Evolutionary conservation across 2,329 filamentous ascomycete genomes (phyloP).

Genomic region (Epichloe sibirici): DNA sequence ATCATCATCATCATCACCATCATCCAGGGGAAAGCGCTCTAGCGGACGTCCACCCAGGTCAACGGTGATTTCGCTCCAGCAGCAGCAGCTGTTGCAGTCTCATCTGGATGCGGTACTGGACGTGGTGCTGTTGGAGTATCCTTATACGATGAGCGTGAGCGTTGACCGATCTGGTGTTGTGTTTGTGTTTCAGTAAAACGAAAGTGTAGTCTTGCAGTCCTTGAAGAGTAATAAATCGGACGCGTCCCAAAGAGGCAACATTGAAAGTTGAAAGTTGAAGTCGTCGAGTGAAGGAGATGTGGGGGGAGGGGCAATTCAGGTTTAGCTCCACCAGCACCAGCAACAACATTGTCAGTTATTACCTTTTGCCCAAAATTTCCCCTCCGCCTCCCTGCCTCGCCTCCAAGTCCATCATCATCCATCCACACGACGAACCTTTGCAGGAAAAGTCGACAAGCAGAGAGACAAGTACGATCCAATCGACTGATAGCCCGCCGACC

Average conservation of each 20-base stretch:
- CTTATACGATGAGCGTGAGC: slow-evolving; percentile 86
- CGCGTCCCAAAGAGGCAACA: too few relatives aligned
- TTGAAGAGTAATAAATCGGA: too few relatives aligned
- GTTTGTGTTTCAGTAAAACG: slow-evolving; percentile 55
- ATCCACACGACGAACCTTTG: slow-evolving; percentile 14
- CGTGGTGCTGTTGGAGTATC: slow-evolving; percentile 74
- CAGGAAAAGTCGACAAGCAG: too few relatives aligned
- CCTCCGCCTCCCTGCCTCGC: slow-evolving; percentile 15
- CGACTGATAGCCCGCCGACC: neutral
- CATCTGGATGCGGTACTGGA: slow-evolving; percentile 84
- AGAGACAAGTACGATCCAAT: neutral
- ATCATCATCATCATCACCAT: slow-evolving; percentile 7
- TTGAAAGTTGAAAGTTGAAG: too few relatives aligned
- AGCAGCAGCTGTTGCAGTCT: slow-evolving; percentile 72
- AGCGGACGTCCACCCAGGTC: slow-evolving; percentile 48
- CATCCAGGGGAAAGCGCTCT: slow-evolving; percentile 16
- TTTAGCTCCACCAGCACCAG: neutral
- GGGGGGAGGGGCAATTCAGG: too few relatives aligned
- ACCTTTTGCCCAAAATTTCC: slow-evolving; percentile 17
- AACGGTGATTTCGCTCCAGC: slow-evolving; percentile 77
- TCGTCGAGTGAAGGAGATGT: too few relatives aligned
- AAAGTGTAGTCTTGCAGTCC: neutral
- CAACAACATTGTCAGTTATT: too few relatives aligned
- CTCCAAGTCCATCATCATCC: slow-evolving; percentile 14
- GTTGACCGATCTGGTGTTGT: slow-evolving; percentile 82